phyloP scores from a whole-genome alignment of 495 filamentous ascomycete genomes.

The Sphaerosporella brunnea region DNA sequence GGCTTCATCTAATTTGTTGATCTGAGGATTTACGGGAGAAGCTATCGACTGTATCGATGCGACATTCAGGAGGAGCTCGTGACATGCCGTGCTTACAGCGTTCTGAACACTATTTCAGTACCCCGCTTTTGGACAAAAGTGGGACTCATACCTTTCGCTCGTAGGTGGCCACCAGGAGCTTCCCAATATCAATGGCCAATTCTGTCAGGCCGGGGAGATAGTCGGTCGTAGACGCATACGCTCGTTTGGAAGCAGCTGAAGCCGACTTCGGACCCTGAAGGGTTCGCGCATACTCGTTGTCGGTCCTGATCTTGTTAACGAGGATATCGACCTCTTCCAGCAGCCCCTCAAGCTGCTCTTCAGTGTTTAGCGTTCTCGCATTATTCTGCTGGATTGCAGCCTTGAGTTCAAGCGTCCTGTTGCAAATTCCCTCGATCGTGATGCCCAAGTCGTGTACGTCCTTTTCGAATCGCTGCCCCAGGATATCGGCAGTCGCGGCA shows the following conservation, averaged over 20 bases:
- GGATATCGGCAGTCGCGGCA: constrained; percentile 31
- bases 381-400: constrained; percentile 28
- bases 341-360: constrained; percentile 37
- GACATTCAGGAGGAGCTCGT: constrained; percentile 61
- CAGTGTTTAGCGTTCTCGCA: constrained; percentile 10
- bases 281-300: constrained; percentile 60
- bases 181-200: constrained; percentile 55
- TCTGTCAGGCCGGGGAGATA: constrained; percentile 65
- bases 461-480: constrained; percentile 36
- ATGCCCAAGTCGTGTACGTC: constrained; percentile 36
- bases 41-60: constrained; percentile 58
- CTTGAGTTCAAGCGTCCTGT: constrained; percentile 38
- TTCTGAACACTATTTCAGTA: constrained; percentile 28
- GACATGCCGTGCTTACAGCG: constrained; percentile 37
- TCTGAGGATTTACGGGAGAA: constrained; percentile 46
- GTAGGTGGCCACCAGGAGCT: constrained; percentile 47
- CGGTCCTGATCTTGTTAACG: constrained; percentile 66
- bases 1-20: constrained; percentile 48
- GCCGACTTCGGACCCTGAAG: constrained; percentile 50
- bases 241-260: constrained; percentile 67
- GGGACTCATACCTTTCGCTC: constrained; percentile 33
- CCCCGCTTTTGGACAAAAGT: too few species aligned
- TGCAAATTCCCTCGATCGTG: constrained; percentile 35
- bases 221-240: constrained; percentile 67
- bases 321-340: constrained; percentile 74